Evolutionary conservation across 129 eudicot genomes (phyloP), one percentile per base, ranked within the genome.

Genomic region (Logfia minima): DNA sequence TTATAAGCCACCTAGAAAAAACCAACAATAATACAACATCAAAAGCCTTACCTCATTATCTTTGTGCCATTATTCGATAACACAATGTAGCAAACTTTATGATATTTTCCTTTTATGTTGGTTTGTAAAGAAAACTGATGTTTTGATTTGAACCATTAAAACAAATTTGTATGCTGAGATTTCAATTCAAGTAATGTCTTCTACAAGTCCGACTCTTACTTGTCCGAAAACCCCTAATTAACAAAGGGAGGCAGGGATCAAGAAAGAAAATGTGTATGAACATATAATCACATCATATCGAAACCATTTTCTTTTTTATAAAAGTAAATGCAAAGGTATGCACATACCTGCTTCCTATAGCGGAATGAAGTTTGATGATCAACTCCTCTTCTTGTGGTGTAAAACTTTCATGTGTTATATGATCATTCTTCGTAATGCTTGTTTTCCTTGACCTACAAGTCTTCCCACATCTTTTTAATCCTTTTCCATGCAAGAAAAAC

Each of bases 311-410:
- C 0, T 2, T 39, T 11, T 3, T 14, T 48, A 48, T 14, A 14
- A 14, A 66, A n/a, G 70, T 66, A n/a, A 66, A 34, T 2, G 70
- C 10, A 41, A 2, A 7, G 60, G 53, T 26, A 26, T 26, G 29
- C 2, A 0, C 8, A 10, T 3, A 91, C 98, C 98, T 94, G 93
- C 96, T 91, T 7, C 98, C 98, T 45, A 94, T 87, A 18, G 97
- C 86, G n/a, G 92, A 84, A 86, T 94, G 98, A 64, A 94, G 93
- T 83, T 87, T 88, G 82, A 94, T 87, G 65, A 94, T 88, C 74
- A 87, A 68, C 79, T 94, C 97, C 80, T 93, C 98, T 79, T 91
- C 98, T 71, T 94, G 86, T 21, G 89, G 96, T 8, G 93, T 88
- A 85, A 94, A 94, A 79, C 77, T 84, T 72, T 87, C 89, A 26